Conservation (phyloP, 768 basidiomycete species). For the Lactifluus volemus region DNA sequence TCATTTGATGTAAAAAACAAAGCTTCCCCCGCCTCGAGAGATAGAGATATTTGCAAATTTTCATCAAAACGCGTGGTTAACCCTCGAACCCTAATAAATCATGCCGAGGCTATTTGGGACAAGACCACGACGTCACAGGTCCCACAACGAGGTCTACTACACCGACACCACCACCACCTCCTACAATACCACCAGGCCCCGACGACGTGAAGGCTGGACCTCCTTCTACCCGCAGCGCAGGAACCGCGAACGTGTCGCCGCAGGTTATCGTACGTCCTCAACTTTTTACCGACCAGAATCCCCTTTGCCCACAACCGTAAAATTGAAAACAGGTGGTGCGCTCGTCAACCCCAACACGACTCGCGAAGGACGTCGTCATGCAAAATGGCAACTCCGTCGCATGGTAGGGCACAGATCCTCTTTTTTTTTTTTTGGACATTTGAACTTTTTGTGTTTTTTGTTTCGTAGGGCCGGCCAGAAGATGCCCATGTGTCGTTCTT, state of each 20-base stretch:
- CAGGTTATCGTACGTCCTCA: constrained; percentile 36
- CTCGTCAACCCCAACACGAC: constrained; percentile 45
- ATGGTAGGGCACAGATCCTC: constrained; percentile 32
- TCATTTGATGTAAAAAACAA: too few relatives aligned
- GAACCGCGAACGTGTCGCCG: constrained; percentile 39
- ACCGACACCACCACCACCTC: not conserved
- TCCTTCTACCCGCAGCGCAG: constrained; percentile 18
- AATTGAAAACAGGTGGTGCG: constrained; percentile 26
- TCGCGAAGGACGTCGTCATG: constrained; percentile 34
- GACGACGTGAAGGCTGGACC: constrained; percentile 12
- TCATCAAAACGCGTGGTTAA: not conserved
- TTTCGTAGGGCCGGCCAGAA: constrained; percentile 33
- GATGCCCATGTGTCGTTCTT: constrained; percentile 32
- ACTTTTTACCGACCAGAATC: not conserved
- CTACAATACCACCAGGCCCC: not conserved
- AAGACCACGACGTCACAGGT: not conserved
- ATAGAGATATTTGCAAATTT: not conserved
- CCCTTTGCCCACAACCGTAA: too few relatives aligned
- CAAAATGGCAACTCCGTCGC: constrained; percentile 35
- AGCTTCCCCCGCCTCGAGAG: not conserved
- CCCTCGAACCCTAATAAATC: not conserved
- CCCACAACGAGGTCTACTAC: not conserved
- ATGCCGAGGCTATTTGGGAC: constrained; percentile 7
- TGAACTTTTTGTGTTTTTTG: not conserved
- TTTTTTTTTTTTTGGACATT: not conserved